Evolutionary conservation across 768 basidiomycete genomes (phyloP), one percentile per base, ranked within the genome.

Genomic region (Agaricus subrufescens): DNA sequence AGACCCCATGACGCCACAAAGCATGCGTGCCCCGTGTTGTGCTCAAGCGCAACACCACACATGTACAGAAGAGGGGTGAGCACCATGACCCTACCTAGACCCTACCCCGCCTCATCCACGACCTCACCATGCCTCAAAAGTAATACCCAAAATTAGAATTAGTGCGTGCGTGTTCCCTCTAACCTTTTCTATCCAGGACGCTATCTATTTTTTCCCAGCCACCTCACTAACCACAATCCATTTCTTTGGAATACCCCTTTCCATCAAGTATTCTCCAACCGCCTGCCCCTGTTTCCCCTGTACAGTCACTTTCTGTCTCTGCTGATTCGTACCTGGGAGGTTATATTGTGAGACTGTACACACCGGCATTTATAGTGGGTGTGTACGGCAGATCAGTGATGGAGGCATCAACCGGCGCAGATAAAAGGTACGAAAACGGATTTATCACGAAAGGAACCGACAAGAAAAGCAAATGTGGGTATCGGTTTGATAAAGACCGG

Each of bases 211-310:
- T 71, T 83, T 80, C 58, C 70, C 71, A n/a, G 66, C 65, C 52
- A 73, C 40, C 58, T 82, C 85, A 1, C 65, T 66, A 1, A 77
- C 70, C 64, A 83, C 81, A 50, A 95, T 87, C 89, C 90, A 95
- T 63, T 78, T 78, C 73, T 87, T 89, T 27, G 92, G 91, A 31
- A 95, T 80, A 0, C 94, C 91, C 60, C 80, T 83, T 25, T 72
- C 76, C 2, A 80, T 66, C 40, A 97, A 67, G 58, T 91, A 79
- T 4, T 89, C 87, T 9, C 77, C 73, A 10, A 93, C 86, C 2
- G 75, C 71, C 60, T 80, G 78, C 19, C 77, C 74, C 63, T 96
- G 93, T 59, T 89, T 89, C 1, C 94, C 94, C 64, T 96, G 94
- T 0, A 96, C 86, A 59, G 89, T 73, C 8, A 97, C 84, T 62